Evolutionary conservation across 192 early-diverging fungal species (phyloP).

Genomic region (Neocallimastix lanati): DNA sequence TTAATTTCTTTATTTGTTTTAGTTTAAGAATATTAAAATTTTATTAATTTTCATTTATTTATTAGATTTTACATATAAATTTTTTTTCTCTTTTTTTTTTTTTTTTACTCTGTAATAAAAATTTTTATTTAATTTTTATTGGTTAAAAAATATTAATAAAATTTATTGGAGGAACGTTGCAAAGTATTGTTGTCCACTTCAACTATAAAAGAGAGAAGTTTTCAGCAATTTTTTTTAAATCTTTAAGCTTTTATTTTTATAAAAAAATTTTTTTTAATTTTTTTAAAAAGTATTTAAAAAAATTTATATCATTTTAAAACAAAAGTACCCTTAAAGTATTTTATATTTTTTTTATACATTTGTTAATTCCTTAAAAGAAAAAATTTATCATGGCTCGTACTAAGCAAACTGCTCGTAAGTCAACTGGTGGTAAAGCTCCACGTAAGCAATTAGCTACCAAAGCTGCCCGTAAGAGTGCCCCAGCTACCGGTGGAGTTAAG

Average conservation of each 20-base stretch:
- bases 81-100: no score
- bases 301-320: background rate
- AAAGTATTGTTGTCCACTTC: background rate
- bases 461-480: constrained; percentile 90
- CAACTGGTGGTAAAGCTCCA: constrained; percentile 97
- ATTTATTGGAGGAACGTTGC: background rate
- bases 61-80: no score
- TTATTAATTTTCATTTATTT: no score
- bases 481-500: constrained; percentile 88
- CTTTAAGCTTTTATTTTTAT: background rate
- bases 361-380: background rate
- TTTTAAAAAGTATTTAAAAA: no score
- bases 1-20: no score
- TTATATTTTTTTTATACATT: no score
- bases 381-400: constrained; percentile 35
- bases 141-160: background rate
- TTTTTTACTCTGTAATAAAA: no score
- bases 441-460: constrained; percentile 48
- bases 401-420: constrained; percentile 96
- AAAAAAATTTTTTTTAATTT: background rate
- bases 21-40: no score
- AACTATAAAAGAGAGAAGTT: background rate
- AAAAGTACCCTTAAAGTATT: background rate
- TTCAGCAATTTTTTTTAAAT: background rate
- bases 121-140: background rate